Evolutionary conservation across 2,329 filamentous ascomycete species (phyloP).

Genomic region (Arthrobotrys pseudoclavata): DNA sequence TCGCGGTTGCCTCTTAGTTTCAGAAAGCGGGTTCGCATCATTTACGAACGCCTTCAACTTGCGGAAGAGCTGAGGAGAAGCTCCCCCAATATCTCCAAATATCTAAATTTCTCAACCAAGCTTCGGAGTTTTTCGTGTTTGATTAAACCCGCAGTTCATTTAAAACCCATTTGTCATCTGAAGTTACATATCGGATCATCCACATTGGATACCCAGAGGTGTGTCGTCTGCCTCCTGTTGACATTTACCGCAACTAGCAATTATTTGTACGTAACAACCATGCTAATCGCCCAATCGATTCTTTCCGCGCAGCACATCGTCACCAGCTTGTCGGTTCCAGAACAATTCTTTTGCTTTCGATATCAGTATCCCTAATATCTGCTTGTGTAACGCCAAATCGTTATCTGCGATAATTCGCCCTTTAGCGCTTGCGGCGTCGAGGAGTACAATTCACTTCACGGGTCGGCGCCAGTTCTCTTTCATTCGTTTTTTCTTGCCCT

Average conservation of each 20-base stretch:
- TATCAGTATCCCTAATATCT: constrained; percentile 34
- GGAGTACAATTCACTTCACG: constrained; percentile 19
- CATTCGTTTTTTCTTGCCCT: constrained; percentile 43
- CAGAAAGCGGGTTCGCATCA: constrained; percentile 57
- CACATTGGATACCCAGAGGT: constrained; percentile 43
- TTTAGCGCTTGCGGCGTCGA: constrained; percentile 49
- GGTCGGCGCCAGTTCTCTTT: constrained; percentile 15
- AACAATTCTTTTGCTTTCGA: constrained; percentile 46
- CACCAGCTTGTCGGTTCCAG: constrained; percentile 59
- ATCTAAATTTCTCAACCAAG: constrained; percentile 37
- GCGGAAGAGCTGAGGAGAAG: constrained; percentile 42
- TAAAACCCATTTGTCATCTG: constrained; percentile 54
- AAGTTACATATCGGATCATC: constrained; percentile 36
- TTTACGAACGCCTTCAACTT: constrained; percentile 45
- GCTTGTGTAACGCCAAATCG: constrained; percentile 54
- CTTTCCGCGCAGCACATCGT: constrained; percentile 54
- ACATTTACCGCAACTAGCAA: constrained; percentile 49
- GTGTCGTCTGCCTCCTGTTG: constrained; percentile 48
- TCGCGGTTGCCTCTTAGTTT: constrained; percentile 39
- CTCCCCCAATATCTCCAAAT: constrained; percentile 28
- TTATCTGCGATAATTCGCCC: constrained; percentile 50
- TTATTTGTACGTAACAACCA: constrained; percentile 60
- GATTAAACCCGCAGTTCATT: constrained; percentile 34
- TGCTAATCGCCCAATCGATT: constrained; percentile 59
- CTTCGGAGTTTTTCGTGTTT: constrained; percentile 23